Base-by-base conservation (phyloP, 495 filamentous ascomycete genomes). In the Pyrenula aspistea region DNA sequence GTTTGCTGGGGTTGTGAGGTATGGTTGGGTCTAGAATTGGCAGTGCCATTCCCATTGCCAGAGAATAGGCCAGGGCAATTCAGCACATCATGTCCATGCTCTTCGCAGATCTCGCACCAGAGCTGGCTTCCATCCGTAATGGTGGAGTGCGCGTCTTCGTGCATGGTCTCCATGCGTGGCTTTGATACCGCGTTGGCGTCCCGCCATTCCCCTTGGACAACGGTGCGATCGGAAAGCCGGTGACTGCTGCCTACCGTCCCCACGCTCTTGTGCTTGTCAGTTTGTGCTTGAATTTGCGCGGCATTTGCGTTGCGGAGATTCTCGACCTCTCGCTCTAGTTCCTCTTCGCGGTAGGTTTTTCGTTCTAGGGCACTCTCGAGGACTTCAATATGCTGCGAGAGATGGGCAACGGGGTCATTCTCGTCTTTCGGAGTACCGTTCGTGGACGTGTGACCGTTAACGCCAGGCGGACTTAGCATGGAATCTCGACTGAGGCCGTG, bases 31-130 rank as follows among this genome's bases (percentile, higher is more conserved):
- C n/a, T n/a, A n/a, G n/a, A n/a, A 22, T 22, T 66, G 53, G 49
- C 53, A 58, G 49, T 25, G 52, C 61, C 62, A 68, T 69, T 61
- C 68, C 66, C 59, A 62, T 70, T 57, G 68, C 55, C 58, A 11
- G 10, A 82, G 65, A 91, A 90, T 82, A 94, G 89, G 65, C 85
- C 93, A 25, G 88, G 89, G 73, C 92, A 97, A 20, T 84, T 93
- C 36, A 97, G 71, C 59, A 97, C 95, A 60, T 97, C 92, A 62
- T 97, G 92, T 15, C 92, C 92, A n/a, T 78, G 76, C 1, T 86
- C 87, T 69, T 97, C 92, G 68, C 92, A 96, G 53, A 97, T 91
- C 71, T 97, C 92, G 72, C 92, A 97, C 88, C 91, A 96, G 57
- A 91, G 77, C 22, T 75, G 76, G 56, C 83, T 84, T 59, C 73